Base-by-base conservation (phyloP, 2,329 filamentous ascomycete species). In the Pestalotiopsis fici region DNA sequence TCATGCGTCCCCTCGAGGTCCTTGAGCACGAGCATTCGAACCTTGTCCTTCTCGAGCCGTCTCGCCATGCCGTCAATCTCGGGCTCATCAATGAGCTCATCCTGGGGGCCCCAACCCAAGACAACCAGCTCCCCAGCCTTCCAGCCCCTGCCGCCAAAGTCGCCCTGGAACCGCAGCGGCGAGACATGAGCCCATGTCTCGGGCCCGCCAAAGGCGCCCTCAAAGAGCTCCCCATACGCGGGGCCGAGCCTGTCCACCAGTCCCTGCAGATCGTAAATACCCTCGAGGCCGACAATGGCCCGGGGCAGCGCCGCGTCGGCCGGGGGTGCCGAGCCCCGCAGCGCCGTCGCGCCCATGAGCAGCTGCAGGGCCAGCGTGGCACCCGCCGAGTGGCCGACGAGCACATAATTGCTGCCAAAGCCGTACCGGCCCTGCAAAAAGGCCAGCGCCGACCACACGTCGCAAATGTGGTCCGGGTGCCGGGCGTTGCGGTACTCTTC, bases 191-290 rank as follows among this genome's bases (percentile, higher is more conserved):
- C 79, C 90, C 90, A 93, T 0, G 66, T 73, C 31, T 70, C 73
- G 67, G 76, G 75, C 56, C 87, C 82, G 1, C 91, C 90, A 77
- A 93, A 93, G 1, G 91, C 90, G 5, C 80, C 83, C 3, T 77
- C 73, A 23, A 91, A 81, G 69, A 94, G 89, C 3, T 82, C 82
- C 5, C 78, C 75, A 75, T 93, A 94, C 31, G 73, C 76, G 5
- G 79, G 81, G 21, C 74, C 75, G 43, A 85, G 81, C 7, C 84
- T 81, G 59, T 81, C 77, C 28, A 83, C 79, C 23, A 93, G 77
- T 0, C 83, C 83, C 7, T 82, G 82, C 11, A 94, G 77, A 73
- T 91, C 87, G 77, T 93, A 93, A 25, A 94, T 87, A 1, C 91
- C 91, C 66, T 87, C 86, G 23, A 92, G 78, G 39, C 89, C 86